These are phyloP conservation scores for Neostapfia colusana DNA, from an alignment of 176 grass and related monocot genomes.

Conservation along the genomic window DNA sequence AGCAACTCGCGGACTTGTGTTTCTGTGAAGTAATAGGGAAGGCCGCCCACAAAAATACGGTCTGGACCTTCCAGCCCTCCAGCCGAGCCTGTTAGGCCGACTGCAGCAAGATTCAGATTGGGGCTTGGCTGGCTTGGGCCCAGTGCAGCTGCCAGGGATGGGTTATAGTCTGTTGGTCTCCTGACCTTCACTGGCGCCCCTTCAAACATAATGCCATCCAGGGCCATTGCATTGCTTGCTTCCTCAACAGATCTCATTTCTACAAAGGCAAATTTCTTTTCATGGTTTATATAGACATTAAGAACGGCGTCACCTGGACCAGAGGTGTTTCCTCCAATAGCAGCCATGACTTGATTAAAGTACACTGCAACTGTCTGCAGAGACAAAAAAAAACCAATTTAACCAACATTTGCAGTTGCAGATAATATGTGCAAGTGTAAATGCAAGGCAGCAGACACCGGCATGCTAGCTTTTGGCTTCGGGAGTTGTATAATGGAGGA, in stretches of 20 bases:
- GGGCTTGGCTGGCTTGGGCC: conserved; percentile 89
- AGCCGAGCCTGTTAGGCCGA: conserved; percentile 78
- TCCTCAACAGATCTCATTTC: conserved; percentile 99
- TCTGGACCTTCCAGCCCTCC: conserved; percentile 96
- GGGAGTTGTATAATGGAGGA: background rate
- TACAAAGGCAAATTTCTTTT: conserved; percentile 99
- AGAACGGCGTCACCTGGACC: conserved; percentile 99
- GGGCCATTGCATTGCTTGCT: conserved; percentile 99
- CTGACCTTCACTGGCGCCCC: conserved; percentile 92
- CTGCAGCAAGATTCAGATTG: conserved; percentile 90
- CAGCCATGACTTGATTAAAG: conserved; percentile 99
- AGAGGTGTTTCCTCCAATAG: conserved; percentile 96
- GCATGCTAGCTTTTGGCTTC: background rate
- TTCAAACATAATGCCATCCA: conserved; percentile 98
- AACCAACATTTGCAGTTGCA: conserved; percentile 11
- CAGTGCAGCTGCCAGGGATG: conserved; percentile 89
- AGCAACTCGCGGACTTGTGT: conserved; percentile 93
- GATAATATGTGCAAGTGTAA: background rate
- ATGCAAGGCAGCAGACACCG: background rate
- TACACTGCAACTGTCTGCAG: conserved; percentile 88
- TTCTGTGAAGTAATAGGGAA: conserved; percentile 99
- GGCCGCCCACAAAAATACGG: conserved; percentile 92
- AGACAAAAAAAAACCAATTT: background rate
- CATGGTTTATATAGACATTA: conserved; percentile 99
- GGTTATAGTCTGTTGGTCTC: conserved; percentile 94